Base-by-base conservation (phyloP, 805 yeast species). In the Barnettozyma siamensis region DNA sequence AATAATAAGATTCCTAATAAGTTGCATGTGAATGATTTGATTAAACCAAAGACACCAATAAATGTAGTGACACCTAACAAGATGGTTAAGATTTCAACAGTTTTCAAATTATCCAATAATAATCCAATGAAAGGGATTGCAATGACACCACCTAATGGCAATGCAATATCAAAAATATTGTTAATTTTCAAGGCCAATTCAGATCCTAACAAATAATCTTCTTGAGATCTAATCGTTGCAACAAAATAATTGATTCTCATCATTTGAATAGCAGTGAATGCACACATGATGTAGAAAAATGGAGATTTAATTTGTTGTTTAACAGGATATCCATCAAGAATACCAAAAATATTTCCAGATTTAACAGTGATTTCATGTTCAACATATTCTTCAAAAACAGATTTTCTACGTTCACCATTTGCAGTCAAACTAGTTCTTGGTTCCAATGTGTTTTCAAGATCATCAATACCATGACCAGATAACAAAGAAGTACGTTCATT, bases 201-300 rank as follows among this genome's bases (percentile, higher is more conserved):
- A 8, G 64, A 65, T 11, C 75, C 76, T 41, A 88, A 69, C 46
- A 88, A 71, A 56, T 69, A 91, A 20, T 72, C 72, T 67, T 88
- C 94, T 65, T 89, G 97, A 0, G 95, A 67, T 54, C 79, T 76
- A 28, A 89, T 69, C 2, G 97, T 87, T 8, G 96, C 97, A 41
- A 89, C 93, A 62, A 88, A 91, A 62, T 86, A 91, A 66, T 89
- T 89, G 51, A 89, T 82, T 59, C 97, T 72, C 33, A 91, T 71
- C 96, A 89, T 89, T 61, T 88, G 94, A 43, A 89, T 73, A 3
- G 89, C 75, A 6, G 96, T 84, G 60, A 88, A 86, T 2, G 76
- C 56, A 20, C 86, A 75, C 84, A 88, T 83, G 42, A 88, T 63
- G 37, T 71, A 55, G 59, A 88, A 91, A 93, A 96, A 88, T 4